Evolutionary conservation across 805 yeast genomes (phyloP).

Genomic region (Metschnikowia peoriensis): DNA sequence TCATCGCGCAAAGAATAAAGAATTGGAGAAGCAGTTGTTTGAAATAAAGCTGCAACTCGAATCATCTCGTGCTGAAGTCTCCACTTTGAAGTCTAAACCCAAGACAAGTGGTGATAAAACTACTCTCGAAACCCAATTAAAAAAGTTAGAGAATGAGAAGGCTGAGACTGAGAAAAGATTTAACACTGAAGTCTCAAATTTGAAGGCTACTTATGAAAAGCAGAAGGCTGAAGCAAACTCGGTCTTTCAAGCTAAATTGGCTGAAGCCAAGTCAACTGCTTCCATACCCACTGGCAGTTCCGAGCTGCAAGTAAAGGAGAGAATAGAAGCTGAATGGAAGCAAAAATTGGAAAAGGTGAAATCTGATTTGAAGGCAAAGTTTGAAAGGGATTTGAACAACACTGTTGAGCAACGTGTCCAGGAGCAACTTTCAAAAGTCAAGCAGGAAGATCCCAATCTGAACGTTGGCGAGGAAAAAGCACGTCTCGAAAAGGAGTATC

Average conservation of each 20-base stretch:
- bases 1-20: slow-evolving; percentile 28
- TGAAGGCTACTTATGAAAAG: slow-evolving; percentile 34
- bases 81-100: background rate
- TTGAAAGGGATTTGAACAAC: slow-evolving; percentile 32
- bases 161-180: slow-evolving; percentile 11
- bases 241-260: slow-evolving; percentile 21
- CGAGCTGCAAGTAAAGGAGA: slow-evolving; percentile 21
- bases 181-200: slow-evolving; percentile 12
- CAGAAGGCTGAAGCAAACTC: slow-evolving; percentile 19
- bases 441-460: background rate
- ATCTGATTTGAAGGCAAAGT: slow-evolving; percentile 26
- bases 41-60: slow-evolving; percentile 13
- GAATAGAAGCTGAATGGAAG: slow-evolving; percentile 24
- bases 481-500: slow-evolving; percentile 19
- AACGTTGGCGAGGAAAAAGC: slow-evolving; percentile 16
- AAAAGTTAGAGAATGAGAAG: slow-evolving; percentile 4
- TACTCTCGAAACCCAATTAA: slow-evolving; percentile 12
- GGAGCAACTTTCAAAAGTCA: slow-evolving; percentile 13
- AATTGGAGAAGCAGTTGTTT: slow-evolving; percentile 21
- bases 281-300: background rate
- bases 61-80: slow-evolving; percentile 1
- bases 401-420: slow-evolving; percentile 17
- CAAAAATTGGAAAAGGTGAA: slow-evolving; percentile 20
- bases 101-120: slow-evolving; percentile 9
- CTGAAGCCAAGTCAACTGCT: slow-evolving; percentile 13